These are phyloP conservation scores for Termitomyces sp. DNA, from an alignment of 768 basidiomycete genomes.

Conservation along the genomic window DNA sequence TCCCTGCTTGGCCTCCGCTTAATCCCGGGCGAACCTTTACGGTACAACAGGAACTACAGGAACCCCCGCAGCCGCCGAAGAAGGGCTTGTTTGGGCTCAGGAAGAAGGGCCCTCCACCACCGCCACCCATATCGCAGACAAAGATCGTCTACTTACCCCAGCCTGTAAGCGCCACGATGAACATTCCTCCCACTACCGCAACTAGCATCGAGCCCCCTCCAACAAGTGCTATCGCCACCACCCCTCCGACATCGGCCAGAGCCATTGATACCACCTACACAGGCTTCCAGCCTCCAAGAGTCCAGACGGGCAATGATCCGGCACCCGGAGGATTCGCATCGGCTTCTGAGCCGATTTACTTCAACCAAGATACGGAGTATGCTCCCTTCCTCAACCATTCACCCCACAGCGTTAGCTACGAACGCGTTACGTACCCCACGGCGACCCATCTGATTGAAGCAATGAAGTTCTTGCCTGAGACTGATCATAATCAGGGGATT, in stretches of 20 bases:
- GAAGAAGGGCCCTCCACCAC: slow-evolving; percentile 14
- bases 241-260: neutral
- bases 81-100: slow-evolving; percentile 46
- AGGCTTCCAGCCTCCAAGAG: neutral
- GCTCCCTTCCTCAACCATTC: slow-evolving; percentile 65
- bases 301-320: neutral
- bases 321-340: neutral
- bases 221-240: neutral
- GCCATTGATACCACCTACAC: neutral
- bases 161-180: slow-evolving; percentile 1
- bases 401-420: slow-evolving; percentile 55
- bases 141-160: slow-evolving; percentile 23
- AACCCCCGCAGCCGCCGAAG: neutral
- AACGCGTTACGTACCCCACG: slow-evolving; percentile 56
- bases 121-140: slow-evolving; percentile 9
- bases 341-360: slow-evolving; percentile 28
- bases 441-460: slow-evolving; percentile 78
- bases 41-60: slow-evolving; percentile 22
- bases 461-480: slow-evolving; percentile 54
- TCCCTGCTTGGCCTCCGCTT: slow-evolving; percentile 33
- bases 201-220: slow-evolving; percentile 4
- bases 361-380: slow-evolving; percentile 37
- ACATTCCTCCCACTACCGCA: slow-evolving; percentile 2
- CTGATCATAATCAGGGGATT: slow-evolving; percentile 36
- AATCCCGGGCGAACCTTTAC: slow-evolving; percentile 20